These are phyloP conservation scores for Daldinia loculata DNA, from an alignment of 495 filamentous ascomycete genomes.

Conservation along the genomic window DNA sequence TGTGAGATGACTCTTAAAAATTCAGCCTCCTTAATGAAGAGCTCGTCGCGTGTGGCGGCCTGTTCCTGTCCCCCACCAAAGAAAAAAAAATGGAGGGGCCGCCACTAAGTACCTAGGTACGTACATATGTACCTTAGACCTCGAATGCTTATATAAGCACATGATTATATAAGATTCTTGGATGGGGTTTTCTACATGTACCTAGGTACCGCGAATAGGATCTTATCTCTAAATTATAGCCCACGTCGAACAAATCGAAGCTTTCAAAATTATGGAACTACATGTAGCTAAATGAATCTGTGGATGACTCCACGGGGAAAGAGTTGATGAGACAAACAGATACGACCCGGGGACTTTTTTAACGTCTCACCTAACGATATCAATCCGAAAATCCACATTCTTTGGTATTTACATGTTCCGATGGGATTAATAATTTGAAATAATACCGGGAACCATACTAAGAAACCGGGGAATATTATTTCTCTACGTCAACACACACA, in stretches of 20 bases:
- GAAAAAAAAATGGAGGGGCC: conserved; percentile 26
- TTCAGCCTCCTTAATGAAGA: conserved; percentile 13
- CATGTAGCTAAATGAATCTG: conserved; percentile 2
- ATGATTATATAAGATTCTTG: neutral
- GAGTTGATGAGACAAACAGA: conserved; percentile 9
- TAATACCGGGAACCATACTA: neutral
- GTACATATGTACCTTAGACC: no score
- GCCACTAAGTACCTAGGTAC: conserved; percentile 4
- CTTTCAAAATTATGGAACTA: neutral
- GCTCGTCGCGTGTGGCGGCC: conserved; percentile 8
- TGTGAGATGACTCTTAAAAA: conserved; percentile 33
- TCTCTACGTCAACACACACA: neutral
- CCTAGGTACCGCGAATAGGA: neutral
- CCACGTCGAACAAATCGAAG: neutral
- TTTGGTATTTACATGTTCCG: neutral
- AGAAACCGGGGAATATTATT: neutral
- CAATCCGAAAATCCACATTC: neutral
- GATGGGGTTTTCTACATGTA: neutral
- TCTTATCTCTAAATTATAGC: neutral
- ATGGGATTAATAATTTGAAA: neutral
- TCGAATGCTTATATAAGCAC: neutral
- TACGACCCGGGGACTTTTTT: conserved; percentile 26
- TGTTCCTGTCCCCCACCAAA: conserved; percentile 34
- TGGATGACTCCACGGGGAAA: conserved; percentile 32
- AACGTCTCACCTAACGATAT: conserved; percentile 15